Evolutionary conservation across 129 eudicot species (phyloP).

Genomic region (Flaveria robusta): DNA sequence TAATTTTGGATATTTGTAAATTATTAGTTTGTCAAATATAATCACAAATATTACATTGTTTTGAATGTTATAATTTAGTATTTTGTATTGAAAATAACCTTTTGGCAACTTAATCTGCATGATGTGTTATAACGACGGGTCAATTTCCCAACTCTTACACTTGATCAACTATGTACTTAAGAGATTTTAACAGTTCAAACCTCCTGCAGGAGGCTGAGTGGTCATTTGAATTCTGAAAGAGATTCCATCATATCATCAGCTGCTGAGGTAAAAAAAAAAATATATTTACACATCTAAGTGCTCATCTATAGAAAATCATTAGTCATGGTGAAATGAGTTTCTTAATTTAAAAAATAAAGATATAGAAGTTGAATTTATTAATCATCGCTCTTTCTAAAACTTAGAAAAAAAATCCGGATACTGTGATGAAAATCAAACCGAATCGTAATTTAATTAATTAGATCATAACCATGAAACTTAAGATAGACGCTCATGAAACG

Average conservation of each 20-base stretch:
- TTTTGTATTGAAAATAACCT: background rate
- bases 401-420: background rate
- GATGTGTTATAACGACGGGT: background rate
- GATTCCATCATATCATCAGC: slow-evolving; percentile 56
- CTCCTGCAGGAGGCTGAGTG: slow-evolving; percentile 75
- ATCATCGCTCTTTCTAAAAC: background rate
- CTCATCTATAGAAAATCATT: background rate
- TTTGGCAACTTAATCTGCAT: background rate
- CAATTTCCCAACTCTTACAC: background rate
- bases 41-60: background rate
- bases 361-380: background rate
- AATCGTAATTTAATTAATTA: background rate
- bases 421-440: background rate
- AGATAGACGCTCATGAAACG: background rate
- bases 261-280: slow-evolving; percentile 43
- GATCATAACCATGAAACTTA: background rate
- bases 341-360: background rate
- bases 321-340: background rate
- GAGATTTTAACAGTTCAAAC: background rate
- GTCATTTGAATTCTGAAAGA: slow-evolving; percentile 61
- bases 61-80: background rate
- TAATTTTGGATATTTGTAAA: background rate
- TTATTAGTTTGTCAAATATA: background rate
- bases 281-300: background rate
- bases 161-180: background rate